Percentiles rank a stretch among this genome's conserved stretches.
Conservation (phyloP, 2,329 filamentous ascomycete genomes). For the Ceratocystis variospora region DNA sequence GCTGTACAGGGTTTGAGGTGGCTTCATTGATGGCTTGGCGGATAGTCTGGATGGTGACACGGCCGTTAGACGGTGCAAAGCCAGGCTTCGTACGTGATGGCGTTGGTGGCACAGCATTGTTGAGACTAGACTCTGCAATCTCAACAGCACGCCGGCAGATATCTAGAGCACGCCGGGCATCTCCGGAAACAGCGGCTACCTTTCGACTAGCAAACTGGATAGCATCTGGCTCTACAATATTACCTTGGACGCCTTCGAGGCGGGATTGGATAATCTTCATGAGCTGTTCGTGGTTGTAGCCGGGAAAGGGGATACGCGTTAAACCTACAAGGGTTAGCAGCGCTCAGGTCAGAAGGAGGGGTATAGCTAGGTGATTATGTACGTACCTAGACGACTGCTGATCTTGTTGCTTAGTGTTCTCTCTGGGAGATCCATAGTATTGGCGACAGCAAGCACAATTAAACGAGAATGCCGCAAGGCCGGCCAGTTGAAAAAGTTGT, state of each 20-base stretch:
- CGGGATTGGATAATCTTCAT: conserved; percentile 97
- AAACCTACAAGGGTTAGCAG: conserved; percentile 36
- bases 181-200: conserved; percentile 89
- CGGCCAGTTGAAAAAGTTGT: conserved; percentile 99
- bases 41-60: conserved; percentile 84
- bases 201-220: conserved; percentile 94
- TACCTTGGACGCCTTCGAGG: conserved; percentile 71
- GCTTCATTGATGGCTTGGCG: conserved; percentile 92
- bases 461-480: conserved; percentile 78
- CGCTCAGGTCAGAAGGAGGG: neutral
- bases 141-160: conserved; percentile 93
- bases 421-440: conserved; percentile 97
- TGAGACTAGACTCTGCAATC: conserved; percentile 51
- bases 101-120: conserved; percentile 26
- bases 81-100: conserved; percentile 30
- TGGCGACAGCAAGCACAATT: conserved; percentile 93
- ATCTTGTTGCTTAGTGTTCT: conserved; percentile 97
- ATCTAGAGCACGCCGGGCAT: conserved; percentile 81
- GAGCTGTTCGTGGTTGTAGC: conserved; percentile 91
- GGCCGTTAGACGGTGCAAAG: conserved; percentile 24
- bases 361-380: neutral
- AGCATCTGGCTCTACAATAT: conserved; percentile 84
- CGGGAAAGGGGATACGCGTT: conserved; percentile 90
- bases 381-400: conserved; percentile 61
- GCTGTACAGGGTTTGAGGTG: conserved; percentile 81